These are phyloP conservation scores for Scalesia atractyloides DNA, from an alignment of 129 eudicot genomes.

Conservation along the genomic window DNA sequence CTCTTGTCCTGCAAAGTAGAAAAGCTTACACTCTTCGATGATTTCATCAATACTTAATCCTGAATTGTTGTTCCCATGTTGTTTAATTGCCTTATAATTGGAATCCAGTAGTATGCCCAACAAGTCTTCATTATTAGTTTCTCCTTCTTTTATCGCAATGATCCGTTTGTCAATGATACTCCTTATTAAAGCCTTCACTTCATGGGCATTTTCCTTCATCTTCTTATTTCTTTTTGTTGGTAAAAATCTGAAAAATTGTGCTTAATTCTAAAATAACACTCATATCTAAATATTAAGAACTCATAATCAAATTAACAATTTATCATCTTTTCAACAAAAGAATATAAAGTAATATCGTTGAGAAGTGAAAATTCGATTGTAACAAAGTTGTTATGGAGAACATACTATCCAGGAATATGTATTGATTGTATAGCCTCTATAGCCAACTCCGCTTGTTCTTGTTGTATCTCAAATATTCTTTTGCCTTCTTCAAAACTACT, in stretches of 20 bases:
- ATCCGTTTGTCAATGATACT: constrained; percentile 12
- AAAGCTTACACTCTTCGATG: constrained; percentile 11
- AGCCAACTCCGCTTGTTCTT: not conserved
- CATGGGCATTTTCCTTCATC: not conserved
- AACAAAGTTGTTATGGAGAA: not conserved
- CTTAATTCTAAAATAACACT: not conserved
- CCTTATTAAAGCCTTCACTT: constrained; percentile 6
- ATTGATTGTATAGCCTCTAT: not conserved
- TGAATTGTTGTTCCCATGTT: not conserved
- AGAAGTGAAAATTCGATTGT: too few species aligned
- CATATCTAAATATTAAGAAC: not conserved
- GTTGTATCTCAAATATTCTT: too few species aligned
- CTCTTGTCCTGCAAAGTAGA: too few species aligned
- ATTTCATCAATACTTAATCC: constrained; percentile 13
- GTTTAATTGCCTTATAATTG: not conserved
- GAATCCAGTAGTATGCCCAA: constrained; percentile 1
- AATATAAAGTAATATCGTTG: too few species aligned
- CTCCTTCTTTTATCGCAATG: not conserved
- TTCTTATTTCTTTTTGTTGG: not conserved
- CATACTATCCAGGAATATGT: not conserved
- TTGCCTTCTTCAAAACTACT: too few species aligned
- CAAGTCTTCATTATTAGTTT: not conserved
- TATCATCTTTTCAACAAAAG: too few species aligned
- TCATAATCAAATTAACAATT: too few species aligned
- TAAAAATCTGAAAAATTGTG: not conserved